Percentiles rank a stretch among this genome's conserved stretches.
These are phyloP conservation scores for Leishmania guyanensis DNA, from an alignment of 208 protist genomes.

Conservation along the genomic window DNA sequence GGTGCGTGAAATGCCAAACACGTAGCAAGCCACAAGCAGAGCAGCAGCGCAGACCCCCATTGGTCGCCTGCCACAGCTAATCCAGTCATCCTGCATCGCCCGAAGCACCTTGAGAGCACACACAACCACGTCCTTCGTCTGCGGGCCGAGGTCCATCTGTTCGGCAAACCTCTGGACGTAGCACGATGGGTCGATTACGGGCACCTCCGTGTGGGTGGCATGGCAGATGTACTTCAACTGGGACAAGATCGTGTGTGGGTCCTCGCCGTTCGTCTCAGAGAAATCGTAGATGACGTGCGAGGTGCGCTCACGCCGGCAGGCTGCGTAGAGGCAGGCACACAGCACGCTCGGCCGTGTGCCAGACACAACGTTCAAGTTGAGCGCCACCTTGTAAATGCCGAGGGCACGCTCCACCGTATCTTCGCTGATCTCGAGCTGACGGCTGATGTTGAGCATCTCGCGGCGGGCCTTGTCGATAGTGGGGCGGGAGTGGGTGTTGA, in stretches of 20 bases:
- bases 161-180: slow-evolving; percentile 87
- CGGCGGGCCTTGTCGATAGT: slow-evolving; percentile 81
- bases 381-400: slow-evolving; percentile 82
- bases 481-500: slow-evolving; percentile 41
- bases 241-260: slow-evolving; percentile 63
- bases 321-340: slow-evolving; percentile 87
- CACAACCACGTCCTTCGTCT: slow-evolving; percentile 68
- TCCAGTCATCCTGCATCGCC: slow-evolving; percentile 93
- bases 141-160: slow-evolving; percentile 79
- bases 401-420: slow-evolving; percentile 81
- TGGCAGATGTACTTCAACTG: slow-evolving; percentile 81
- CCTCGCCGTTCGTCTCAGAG: slow-evolving; percentile 52
- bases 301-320: slow-evolving; percentile 77
- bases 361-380: slow-evolving; percentile 68
- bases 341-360: slow-evolving; percentile 71
- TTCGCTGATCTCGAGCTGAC: slow-evolving; percentile 72
- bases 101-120: slow-evolving; percentile 88
- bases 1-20: slow-evolving; percentile 78
- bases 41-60: slow-evolving; percentile 90
- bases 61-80: slow-evolving; percentile 84
- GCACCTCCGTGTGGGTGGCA: slow-evolving; percentile 80
- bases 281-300: slow-evolving; percentile 94
- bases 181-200: slow-evolving; percentile 86
- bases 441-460: slow-evolving; percentile 81
- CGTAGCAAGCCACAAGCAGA: slow-evolving; percentile 86